A percentile compares a stretch with the other conserved stretches of the same genome.
Evolutionary conservation across 352 stramenopile genomes (phyloP).

Genomic region (Pythium vanterpoolii): DNA sequence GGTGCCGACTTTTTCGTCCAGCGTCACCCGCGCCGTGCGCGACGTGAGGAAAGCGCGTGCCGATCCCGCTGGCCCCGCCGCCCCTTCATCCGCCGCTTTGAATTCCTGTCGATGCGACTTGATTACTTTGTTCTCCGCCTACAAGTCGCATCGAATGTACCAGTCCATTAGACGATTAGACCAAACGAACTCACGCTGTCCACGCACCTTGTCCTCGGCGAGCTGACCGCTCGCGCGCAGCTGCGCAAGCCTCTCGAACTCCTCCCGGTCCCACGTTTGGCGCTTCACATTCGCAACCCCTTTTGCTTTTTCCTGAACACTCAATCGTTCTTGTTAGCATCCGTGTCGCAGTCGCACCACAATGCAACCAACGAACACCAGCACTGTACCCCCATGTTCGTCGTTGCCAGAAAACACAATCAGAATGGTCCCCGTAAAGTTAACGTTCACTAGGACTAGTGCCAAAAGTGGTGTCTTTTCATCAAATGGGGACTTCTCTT

Average conservation of each 20-base stretch:
- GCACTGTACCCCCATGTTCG: conserved; percentile 2
- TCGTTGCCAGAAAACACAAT: background rate
- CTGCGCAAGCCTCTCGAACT: conserved; percentile 79
- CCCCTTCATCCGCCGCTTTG: conserved; percentile 57
- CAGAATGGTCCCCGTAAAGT: background rate
- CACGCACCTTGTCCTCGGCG: conserved; percentile 39
- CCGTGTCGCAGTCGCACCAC: background rate
- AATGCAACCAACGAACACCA: background rate
- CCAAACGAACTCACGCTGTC: background rate
- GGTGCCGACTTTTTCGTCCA: conserved; percentile 84
- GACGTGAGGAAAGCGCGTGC: conserved; percentile 78
- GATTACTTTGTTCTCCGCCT: conserved; percentile 66
- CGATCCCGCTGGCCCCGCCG: conserved; percentile 57
- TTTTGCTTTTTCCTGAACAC: conserved; percentile 46
- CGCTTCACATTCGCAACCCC: conserved; percentile 80
- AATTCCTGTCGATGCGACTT: conserved; percentile 77
- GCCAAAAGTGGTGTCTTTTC: background rate
- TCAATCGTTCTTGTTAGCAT: background rate
- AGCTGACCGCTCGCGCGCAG: conserved; percentile 70
- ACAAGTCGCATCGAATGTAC: background rate
- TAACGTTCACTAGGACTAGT: background rate
- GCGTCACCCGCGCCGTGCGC: conserved; percentile 64
- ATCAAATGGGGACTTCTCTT: background rate
- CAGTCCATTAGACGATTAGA: background rate
- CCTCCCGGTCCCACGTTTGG: conserved; percentile 76